Base-by-base conservation (phyloP, 345 rosid genomes). In the Eucalyptus marginata region DNA sequence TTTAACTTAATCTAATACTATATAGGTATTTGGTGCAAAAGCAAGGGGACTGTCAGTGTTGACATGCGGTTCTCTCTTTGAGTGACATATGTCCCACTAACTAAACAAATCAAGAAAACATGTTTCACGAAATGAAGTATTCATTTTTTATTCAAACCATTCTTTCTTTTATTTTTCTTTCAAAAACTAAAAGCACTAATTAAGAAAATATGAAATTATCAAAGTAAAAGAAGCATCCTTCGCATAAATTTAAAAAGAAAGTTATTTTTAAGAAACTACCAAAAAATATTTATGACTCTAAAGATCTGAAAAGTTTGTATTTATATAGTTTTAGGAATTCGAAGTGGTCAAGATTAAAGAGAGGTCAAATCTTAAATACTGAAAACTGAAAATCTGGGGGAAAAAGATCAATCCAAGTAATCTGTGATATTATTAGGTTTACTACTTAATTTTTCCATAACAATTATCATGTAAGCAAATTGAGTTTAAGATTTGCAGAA, bases 11-110 rank as follows among this genome's bases (percentile, higher is more conserved):
- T 40, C 83, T 5, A 76, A 36, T 9, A 71, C 83, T 1, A 5
- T 18, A 18, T 18, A 71, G 3, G 81, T 71, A 36, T 71, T 36
- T 71, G 83, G 83, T 36, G 14, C 46, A 71, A 71, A 36, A 36
- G 46, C 46, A 36, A 36, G 83, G 83, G 4, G 83, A 36, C 46
- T 71, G 3, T 66, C 46, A 18, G 4, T 71, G 46, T 18, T 33
- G 44, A 71, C 4, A 5, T 71, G 81, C 1, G 1, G 14, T 3
- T 14, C 6, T 4, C 40, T 31, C 9, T 0, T 16, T 31, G 22
- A 31, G 24, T 31, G 79, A 8, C 79, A n/a, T 66, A 8, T 31
- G 79, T 66, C 79, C 79, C 43, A 31, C 40, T 3, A 31, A 4
- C 22, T 66, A 31, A 66, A 66, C 79, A 66, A 66, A 66, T 15